These are phyloP conservation scores for Sedum album DNA, from an alignment of 164 flowering plant genomes.

Conservation along the genomic window DNA sequence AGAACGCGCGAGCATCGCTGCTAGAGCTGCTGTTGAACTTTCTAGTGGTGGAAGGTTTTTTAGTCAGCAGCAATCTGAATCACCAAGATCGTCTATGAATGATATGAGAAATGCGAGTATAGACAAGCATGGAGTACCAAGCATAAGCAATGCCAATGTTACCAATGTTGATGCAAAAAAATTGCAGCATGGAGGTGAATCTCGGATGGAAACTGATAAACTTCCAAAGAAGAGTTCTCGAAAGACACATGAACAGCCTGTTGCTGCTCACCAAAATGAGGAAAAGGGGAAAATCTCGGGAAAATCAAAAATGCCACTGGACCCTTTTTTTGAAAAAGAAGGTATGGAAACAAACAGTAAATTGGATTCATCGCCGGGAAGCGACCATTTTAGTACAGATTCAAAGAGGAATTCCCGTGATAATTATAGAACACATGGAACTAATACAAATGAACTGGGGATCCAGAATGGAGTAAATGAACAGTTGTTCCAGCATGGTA, in stretches of 20 bases:
- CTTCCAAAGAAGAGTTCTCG: not conserved
- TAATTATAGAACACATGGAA: not conserved
- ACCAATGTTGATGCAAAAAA: not conserved
- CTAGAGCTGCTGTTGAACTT: conserved; percentile 90
- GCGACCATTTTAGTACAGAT: not conserved
- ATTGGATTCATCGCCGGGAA: not conserved
- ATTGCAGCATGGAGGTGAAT: not conserved
- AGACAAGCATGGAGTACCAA: conserved; percentile 11
- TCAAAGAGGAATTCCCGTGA: not conserved
- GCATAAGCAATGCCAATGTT: not conserved
- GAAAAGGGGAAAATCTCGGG: not conserved
- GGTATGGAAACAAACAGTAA: not conserved
- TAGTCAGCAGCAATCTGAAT: conserved; percentile 34
- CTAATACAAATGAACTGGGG: conserved; percentile 10
- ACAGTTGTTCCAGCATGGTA: conserved; percentile 3
- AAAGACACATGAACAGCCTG: not conserved
- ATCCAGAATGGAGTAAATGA: conserved; percentile 15
- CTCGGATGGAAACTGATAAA: conserved; percentile 1
- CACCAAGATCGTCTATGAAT: conserved; percentile 19
- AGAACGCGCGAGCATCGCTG: conserved; percentile 89
- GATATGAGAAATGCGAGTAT: conserved; percentile 16
- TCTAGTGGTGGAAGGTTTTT: conserved; percentile 35
- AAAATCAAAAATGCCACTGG: not conserved
- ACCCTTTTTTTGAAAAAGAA: not conserved
- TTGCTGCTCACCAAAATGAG: conserved; percentile 2